A percentile compares a stretch with the other conserved stretches of the same genome.
Evolutionary conservation across 257 asterid genomes (phyloP).

Genomic region (Linderniella brevidens): DNA sequence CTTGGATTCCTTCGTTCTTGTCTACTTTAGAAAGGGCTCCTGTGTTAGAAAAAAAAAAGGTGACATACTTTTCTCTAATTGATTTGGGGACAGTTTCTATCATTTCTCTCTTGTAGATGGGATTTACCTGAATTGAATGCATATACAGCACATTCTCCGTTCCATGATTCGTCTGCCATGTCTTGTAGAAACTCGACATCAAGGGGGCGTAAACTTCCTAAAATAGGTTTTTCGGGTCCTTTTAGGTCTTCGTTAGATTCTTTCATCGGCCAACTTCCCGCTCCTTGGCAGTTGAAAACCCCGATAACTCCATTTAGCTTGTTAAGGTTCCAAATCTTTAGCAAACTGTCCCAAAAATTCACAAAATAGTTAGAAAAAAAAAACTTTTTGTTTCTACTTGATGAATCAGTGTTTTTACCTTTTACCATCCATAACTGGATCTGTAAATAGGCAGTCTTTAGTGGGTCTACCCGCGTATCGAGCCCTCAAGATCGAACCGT

Average conservation of each 20-base stretch:
- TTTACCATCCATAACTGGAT: slow-evolving; percentile 47
- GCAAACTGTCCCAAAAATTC: slow-evolving; percentile 21
- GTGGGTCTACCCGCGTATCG: slow-evolving; percentile 49
- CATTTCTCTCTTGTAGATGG: background rate
- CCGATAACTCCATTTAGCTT: slow-evolving; percentile 42
- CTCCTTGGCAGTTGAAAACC: slow-evolving; percentile 66
- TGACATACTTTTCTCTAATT: background rate
- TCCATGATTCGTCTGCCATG: slow-evolving; percentile 32
- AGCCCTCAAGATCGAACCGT: slow-evolving; percentile 56
- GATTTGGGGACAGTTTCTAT: too few species aligned
- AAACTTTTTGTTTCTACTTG: background rate
- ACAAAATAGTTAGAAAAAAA: background rate
- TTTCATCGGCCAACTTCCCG: slow-evolving; percentile 44
- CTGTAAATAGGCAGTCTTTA: slow-evolving; percentile 39
- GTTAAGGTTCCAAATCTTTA: slow-evolving; percentile 70
- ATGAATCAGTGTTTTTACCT: slow-evolving; percentile 16
- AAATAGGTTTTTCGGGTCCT: slow-evolving; percentile 1
- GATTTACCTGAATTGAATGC: slow-evolving; percentile 28
- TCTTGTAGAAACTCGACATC: slow-evolving; percentile 39
- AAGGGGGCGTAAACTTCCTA: slow-evolving; percentile 25
- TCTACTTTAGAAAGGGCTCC: slow-evolving; percentile 30
- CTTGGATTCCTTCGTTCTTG: slow-evolving; percentile 15
- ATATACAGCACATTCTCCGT: slow-evolving; percentile 28
- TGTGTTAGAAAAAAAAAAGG: slow-evolving; percentile 3
- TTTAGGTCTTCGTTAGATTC: slow-evolving; percentile 12